Base-by-base conservation (phyloP, 768 basidiomycete species). In the Phylloporus sp. region DNA sequence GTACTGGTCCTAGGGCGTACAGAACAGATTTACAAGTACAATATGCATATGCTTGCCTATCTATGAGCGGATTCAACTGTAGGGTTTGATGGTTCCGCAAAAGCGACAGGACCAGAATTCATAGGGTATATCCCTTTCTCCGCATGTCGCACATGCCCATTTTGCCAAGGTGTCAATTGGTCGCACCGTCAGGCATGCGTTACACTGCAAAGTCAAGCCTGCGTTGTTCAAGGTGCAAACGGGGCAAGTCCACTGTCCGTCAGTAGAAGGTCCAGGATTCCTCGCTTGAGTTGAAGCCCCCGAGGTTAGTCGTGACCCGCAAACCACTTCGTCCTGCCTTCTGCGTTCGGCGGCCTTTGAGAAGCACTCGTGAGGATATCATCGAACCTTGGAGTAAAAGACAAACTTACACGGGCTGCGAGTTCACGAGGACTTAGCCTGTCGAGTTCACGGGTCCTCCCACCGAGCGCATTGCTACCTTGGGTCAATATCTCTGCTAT, bases 261-360 rank as follows among this genome's bases (percentile, higher is more conserved):
- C 42, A 11, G 32, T 5, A 7, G 47, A 38, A 7, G 42, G n/a
- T 22, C 46, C 32, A 4, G 46, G 9, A 15, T 38, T 40, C 9
- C 17, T 38, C 28, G 27, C 29, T 14, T n/a, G 49, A 37, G 33
- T 28, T 27, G 46, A 24, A n/a, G n/a, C n/a, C 7, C 24, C 32
- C 9, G 44, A 39, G 7, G 38, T 2, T 34, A 43, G 26, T 32
- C 31, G 26, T 9, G 77, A 81, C 3, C 75, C 86, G 53, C 94
- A 97, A 1, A 76, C 65, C 58, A 82, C 82, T 56, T 86, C 84
- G 57, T 96, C 92, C 10, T 70, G 68, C 11, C 73, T 70, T 52
- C 94, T 72, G 45, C 85, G 75, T 59, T 94, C 91, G 0, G 94
- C 94, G 39, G 94, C 94, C 92, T 96, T 57, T 43, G 40, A 23